Base-by-base conservation (phyloP, 2,329 filamentous ascomycete species). In the Aurifilum marmelostoma region DNA sequence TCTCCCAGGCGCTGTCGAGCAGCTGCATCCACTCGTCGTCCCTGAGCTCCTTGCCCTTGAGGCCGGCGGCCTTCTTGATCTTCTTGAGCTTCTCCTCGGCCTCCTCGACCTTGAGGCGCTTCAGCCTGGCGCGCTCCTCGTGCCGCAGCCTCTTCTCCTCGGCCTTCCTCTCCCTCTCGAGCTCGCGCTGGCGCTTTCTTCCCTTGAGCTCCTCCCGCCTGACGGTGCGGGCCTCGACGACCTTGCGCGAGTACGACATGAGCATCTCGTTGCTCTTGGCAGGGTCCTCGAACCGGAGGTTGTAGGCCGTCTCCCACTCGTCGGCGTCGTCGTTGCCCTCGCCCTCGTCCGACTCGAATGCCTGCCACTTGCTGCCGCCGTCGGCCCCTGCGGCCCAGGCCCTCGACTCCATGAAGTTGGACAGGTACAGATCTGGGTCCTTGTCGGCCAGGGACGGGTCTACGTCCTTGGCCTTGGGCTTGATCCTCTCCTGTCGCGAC, bases 251-350 rank as follows among this genome's bases (percentile, higher is more conserved):
- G 80, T 97, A 97, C 7, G 94, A 93, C 75, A 91, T 89, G 41
- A 99, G 84, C 63, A 92, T 90, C 80, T 97, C 93, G 77, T 97
- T 97, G 75, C 92, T 90, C 77, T 92, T 94, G 70, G 87, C 87
- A 0, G 96, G 94, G 75, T 98, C 92, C 78, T 99, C 96, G 76
- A 99, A 99, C 43, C 96, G 91, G 80, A 97, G 82, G 81, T 99
- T 99, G 82, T 97, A 99, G 5, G 94, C 94, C 73, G 92, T 87
- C 81, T 99, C 96, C 75, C 95, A 97, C 71, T 91, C 89, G 59
- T 98, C 95, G 34, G 94, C 94, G 60, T 88, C 85, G 43, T 91
- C 88, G 58, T 92, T 83, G 39, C 85, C 93, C 65, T 97, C 93
- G 72, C 96, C 94, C 0, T 97, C 94, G 74, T 99, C 96, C 0